These are phyloP conservation scores for Rhodamnia rubescens DNA, from an alignment of 345 rosid species.

Conservation along the genomic window DNA sequence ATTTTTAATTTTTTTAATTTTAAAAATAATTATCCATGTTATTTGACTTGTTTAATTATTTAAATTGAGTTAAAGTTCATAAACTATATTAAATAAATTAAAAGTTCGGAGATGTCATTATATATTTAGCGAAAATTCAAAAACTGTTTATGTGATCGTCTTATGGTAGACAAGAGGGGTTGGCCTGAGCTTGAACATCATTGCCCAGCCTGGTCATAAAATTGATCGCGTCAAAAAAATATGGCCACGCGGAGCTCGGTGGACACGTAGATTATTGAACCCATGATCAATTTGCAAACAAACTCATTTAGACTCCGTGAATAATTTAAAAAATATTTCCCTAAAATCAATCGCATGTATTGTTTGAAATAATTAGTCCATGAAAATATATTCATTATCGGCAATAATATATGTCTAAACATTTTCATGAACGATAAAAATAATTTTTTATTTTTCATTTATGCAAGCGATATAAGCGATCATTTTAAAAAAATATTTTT, in stretches of 20 bases:
- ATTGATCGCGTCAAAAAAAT: background rate
- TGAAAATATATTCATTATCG: too few relatives aligned
- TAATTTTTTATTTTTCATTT: too few relatives aligned
- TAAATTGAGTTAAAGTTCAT: background rate
- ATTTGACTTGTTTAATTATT: background rate
- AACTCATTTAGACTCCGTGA: too few relatives aligned
- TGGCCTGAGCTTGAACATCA: background rate
- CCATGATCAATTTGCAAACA: background rate
- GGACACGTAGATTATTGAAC: background rate
- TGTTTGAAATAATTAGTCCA: too few relatives aligned
- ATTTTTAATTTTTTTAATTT: too few relatives aligned
- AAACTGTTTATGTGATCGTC: rapidly evolving
- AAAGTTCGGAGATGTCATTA: rapidly evolving
- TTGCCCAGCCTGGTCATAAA: background rate
- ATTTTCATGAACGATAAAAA: too few relatives aligned
- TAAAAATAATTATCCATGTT: background rate
- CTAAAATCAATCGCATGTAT: too few relatives aligned
- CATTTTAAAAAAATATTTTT: too few relatives aligned
- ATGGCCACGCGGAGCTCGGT: background rate
- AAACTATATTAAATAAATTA: rapidly evolving
- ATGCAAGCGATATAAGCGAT: too few relatives aligned
- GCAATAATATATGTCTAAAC: too few relatives aligned
- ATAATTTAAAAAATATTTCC: too few relatives aligned
- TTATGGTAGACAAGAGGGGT: background rate
- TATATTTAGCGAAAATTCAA: too few relatives aligned